Evolutionary conservation across 2,329 filamentous ascomycete species (phyloP), one percentile per base, ranked within the genome.

Genomic region (Botrytis byssoidea): DNA sequence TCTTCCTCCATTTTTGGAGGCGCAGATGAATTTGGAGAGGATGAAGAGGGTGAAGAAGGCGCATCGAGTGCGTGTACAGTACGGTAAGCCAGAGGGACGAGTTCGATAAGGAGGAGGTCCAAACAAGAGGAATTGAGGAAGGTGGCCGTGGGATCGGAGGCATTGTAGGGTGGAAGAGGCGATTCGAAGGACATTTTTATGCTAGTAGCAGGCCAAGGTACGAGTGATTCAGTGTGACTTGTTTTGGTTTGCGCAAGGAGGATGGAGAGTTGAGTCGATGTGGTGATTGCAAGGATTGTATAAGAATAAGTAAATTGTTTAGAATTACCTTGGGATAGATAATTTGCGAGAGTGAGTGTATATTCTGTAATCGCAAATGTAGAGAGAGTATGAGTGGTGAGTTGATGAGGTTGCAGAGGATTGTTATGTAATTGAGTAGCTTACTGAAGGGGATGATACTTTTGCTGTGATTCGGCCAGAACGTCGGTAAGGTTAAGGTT

Each of bases 101-200:
- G 89, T 85, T 99, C 96, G 81, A 98, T 98, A 79, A 99, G 89
- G 73, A 99, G 89, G 79, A 99, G 92, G 83, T 99, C 96, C 79
- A 99, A 90, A 82, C 93, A 94, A 66, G 95, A 96, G 73, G 92
- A 90, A 84, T 89, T 92, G 79, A 98, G 87, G 84, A 95, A 93
- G 75, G 90, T 89, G 74, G 92, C 92, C 74, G 87, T 87, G 55
- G 93, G 92, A 83, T 97, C 94, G 77, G 88, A 88, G 78, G 90
- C 86, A 83, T 91, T 92, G 85, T 89, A 91, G 22, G 90, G 89
- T 3, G 91, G 90, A 79, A 90, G 85, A 64, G 91, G 87, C 63
- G 89, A 84, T 77, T 94, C 92, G 84, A 93, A 92, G 71, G 92
- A 93, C 92, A 94, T 94, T 71, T 78, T 81, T 72, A 48, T 32